Evolutionary conservation across 352 stramenopile species (phyloP).

Genomic region (Albugo candida): DNA sequence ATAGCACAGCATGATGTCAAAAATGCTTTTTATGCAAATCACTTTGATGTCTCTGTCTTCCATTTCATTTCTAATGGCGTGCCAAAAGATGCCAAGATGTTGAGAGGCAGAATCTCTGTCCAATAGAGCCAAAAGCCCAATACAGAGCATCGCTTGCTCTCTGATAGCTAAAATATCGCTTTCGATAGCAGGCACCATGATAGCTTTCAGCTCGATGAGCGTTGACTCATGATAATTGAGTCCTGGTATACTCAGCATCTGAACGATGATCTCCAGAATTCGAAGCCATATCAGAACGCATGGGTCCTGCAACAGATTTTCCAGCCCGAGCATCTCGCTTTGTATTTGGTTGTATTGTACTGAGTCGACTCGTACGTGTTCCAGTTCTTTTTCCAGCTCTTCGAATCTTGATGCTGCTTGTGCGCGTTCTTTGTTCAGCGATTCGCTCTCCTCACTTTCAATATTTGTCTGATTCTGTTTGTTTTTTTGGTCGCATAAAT

Average conservation of each 20-base stretch:
- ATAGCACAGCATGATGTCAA: slow-evolving; percentile 51
- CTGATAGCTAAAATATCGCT: slow-evolving; percentile 49
- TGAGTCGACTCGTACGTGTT: slow-evolving; percentile 34
- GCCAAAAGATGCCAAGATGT: slow-evolving; percentile 62
- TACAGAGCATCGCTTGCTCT: slow-evolving; percentile 50
- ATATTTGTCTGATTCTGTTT: slow-evolving; percentile 6
- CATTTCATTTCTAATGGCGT: slow-evolving; percentile 49
- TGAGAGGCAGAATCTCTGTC: slow-evolving; percentile 44
- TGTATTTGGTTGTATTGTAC: slow-evolving; percentile 37
- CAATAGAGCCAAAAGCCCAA: slow-evolving; percentile 48
- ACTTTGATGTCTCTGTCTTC: slow-evolving; percentile 62
- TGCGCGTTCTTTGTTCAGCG: slow-evolving; percentile 33
- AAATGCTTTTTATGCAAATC: slow-evolving; percentile 48
- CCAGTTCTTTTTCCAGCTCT: slow-evolving; percentile 32
- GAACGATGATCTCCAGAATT: slow-evolving; percentile 49
- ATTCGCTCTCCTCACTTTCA: slow-evolving; percentile 7
- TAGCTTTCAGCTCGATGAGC: slow-evolving; percentile 5
- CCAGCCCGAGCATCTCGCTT: slow-evolving; percentile 39
- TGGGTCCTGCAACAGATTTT: slow-evolving; percentile 48
- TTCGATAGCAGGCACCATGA: slow-evolving; percentile 60
- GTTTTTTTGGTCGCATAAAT: slow-evolving; percentile 24
- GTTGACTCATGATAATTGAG: neutral
- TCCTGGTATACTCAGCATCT: slow-evolving; percentile 39
- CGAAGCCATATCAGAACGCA: slow-evolving; percentile 44
- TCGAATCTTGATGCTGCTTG: slow-evolving; percentile 35